A percentile compares a stretch with the other conserved stretches of the same genome.
phyloP scores from a whole-genome alignment of 352 stramenopile genomes.

The Plasmopara viticola region DNA sequence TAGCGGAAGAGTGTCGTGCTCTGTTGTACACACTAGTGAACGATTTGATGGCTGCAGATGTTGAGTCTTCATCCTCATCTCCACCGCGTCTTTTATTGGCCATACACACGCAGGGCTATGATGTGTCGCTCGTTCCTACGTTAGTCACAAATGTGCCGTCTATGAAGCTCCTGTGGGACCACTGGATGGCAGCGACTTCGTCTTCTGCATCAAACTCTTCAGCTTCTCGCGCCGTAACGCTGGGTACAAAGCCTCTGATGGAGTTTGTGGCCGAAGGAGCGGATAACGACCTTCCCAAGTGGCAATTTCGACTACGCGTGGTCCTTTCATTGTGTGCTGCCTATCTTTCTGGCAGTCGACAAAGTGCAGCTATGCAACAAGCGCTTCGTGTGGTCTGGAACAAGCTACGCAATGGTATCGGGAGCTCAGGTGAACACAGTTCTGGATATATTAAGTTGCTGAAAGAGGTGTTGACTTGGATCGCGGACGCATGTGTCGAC shows the following conservation, averaged over 20 bases:
- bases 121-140: slow-evolving; percentile 24
- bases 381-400: slow-evolving; percentile 55
- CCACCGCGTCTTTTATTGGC: slow-evolving; percentile 32
- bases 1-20: slow-evolving; percentile 14
- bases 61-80: slow-evolving; percentile 6
- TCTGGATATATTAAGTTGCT: slow-evolving; percentile 30
- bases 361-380: slow-evolving; percentile 38
- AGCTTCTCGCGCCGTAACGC: slow-evolving; percentile 15
- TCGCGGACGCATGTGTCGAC: slow-evolving; percentile 38
- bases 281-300: slow-evolving; percentile 48
- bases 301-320: slow-evolving; percentile 44
- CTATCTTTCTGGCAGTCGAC: slow-evolving; percentile 29
- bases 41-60: slow-evolving; percentile 33
- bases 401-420: slow-evolving; percentile 39
- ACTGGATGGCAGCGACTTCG: slow-evolving; percentile 41
- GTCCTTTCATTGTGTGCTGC: slow-evolving; percentile 45
- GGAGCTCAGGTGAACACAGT: slow-evolving; percentile 22
- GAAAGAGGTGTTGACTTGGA: slow-evolving; percentile 37
- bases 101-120: slow-evolving; percentile 50
- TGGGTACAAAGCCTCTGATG: slow-evolving; percentile 34
- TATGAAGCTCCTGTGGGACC: slow-evolving; percentile 43
- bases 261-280: slow-evolving; percentile 42
- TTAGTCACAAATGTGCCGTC: slow-evolving; percentile 31
- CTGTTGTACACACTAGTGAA: slow-evolving; percentile 28
- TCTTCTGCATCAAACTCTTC: slow-evolving; percentile 14